Evolutionary conservation across 2,329 filamentous ascomycete species (phyloP).

Genomic region (Pyricularia sp.): DNA sequence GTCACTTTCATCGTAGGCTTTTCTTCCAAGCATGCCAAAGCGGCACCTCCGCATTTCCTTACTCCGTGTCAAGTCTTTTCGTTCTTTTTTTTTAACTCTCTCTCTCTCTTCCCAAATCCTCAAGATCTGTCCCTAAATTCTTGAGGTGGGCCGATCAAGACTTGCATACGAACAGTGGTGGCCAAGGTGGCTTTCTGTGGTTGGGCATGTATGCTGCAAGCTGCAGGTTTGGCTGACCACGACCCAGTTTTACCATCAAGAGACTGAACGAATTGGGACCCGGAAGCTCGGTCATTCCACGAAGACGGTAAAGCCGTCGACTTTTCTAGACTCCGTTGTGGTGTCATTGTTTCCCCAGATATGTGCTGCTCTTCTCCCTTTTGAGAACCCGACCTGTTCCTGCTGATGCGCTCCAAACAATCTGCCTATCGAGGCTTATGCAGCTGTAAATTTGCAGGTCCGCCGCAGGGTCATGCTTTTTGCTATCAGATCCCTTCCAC

Average conservation of each 20-base stretch:
- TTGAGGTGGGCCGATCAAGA: neutral
- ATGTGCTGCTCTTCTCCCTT: neutral
- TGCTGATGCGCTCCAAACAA: neutral
- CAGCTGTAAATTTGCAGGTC: neutral
- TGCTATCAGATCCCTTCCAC: neutral
- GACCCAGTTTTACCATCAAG: neutral
- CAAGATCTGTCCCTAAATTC: neutral
- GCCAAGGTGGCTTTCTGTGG: neutral
- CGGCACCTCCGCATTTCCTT: neutral
- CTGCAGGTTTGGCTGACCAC: neutral
- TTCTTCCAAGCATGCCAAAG: neutral
- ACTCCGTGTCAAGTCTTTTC: neutral
- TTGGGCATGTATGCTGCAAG: neutral
- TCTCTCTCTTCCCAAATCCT: too few relatives aligned
- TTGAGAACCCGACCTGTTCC: neutral
- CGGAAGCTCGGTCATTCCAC: neutral
- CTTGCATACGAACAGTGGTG: neutral
- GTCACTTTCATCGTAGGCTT: neutral
- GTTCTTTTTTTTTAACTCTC: too few relatives aligned
- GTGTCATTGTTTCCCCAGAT: neutral
- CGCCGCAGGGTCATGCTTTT: neutral
- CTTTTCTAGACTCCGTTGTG: neutral
- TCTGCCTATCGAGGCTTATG: neutral
- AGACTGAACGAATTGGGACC: neutral
- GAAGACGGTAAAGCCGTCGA: neutral